phyloP scores from a whole-genome alignment of 176 grass and related monocot genomes.

The Secale cereale region DNA sequence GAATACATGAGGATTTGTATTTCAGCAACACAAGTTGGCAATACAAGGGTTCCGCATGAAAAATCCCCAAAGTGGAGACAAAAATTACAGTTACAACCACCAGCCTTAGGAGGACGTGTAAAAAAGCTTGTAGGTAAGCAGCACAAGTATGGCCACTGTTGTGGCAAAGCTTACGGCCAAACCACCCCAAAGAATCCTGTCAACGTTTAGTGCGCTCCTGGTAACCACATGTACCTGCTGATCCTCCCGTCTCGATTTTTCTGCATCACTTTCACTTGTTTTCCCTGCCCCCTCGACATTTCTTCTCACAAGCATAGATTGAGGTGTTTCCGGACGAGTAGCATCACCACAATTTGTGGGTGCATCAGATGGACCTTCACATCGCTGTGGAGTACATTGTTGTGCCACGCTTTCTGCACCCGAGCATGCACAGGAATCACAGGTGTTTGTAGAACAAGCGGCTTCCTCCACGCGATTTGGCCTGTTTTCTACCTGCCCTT shows the following conservation, averaged over 20 bases:
- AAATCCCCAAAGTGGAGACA: slow-evolving; percentile 7
- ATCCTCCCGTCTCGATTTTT: slow-evolving; percentile 4
- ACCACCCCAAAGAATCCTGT: slow-evolving; percentile 53
- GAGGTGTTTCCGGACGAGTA: slow-evolving; percentile 9
- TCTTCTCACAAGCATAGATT: slow-evolving; percentile 55
- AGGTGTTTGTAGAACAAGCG: slow-evolving; percentile 19
- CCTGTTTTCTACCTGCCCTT: slow-evolving; percentile 7
- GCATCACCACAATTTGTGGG: neutral
- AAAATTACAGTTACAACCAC: neutral
- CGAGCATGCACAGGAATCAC: slow-evolving; percentile 47
- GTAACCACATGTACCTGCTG: slow-evolving; percentile 3
- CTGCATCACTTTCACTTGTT: neutral
- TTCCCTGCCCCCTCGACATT: slow-evolving; percentile 30
- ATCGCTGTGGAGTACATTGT: neutral
- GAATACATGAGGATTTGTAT: neutral
- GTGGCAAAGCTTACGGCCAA: slow-evolving; percentile 50
- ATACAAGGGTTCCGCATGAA: neutral
- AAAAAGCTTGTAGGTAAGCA: slow-evolving; percentile 44
- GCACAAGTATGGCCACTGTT: slow-evolving; percentile 28
- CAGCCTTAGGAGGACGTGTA: neutral
- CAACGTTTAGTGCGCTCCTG: slow-evolving; percentile 27
- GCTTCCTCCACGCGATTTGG: slow-evolving; percentile 29
- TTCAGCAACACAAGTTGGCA: neutral
- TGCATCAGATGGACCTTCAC: neutral
- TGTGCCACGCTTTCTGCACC: slow-evolving; percentile 4